Percentiles rank a stretch among this genome's conserved stretches.
phyloP scores from a whole-genome alignment of 805 yeast species.

The Pichia gijzeniarum region DNA sequence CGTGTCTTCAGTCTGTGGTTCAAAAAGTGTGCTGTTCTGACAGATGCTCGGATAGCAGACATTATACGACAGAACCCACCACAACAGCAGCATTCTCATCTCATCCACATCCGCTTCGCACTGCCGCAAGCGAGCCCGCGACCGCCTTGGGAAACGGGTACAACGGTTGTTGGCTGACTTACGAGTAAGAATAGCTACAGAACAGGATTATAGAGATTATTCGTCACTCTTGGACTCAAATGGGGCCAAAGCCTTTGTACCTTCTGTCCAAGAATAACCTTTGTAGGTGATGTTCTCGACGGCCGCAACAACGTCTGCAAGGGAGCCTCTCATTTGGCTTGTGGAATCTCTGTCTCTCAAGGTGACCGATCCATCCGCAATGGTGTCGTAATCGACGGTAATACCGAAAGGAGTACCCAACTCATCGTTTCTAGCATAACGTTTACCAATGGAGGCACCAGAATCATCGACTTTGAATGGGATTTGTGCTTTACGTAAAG shows the following conservation, averaged over 20 bases:
- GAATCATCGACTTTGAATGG: constrained; percentile 97
- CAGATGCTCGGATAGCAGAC: too few relatives aligned
- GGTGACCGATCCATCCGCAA: constrained; percentile 82
- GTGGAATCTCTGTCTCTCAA: constrained; percentile 97
- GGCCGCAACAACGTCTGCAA: constrained; percentile 63
- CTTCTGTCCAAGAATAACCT: constrained; percentile 79
- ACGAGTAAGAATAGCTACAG: too few relatives aligned
- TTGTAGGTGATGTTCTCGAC: constrained; percentile 69
- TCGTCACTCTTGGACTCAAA: constrained; percentile 65
- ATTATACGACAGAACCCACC: too few relatives aligned
- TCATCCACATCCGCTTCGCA: too few relatives aligned
- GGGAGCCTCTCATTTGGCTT: constrained; percentile 89
- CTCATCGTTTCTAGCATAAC: constrained; percentile 97
- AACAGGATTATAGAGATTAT: constrained; percentile 10
- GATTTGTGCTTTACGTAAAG: constrained; percentile 72
- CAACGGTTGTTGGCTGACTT: too few relatives aligned
- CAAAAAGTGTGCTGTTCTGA: too few relatives aligned
- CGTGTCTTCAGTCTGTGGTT: too few relatives aligned
- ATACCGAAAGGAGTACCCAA: constrained; percentile 98
- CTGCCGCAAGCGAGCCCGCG: too few relatives aligned
- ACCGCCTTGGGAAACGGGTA: too few relatives aligned
- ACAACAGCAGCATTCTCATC: too few relatives aligned
- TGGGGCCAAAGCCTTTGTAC: constrained; percentile 62
- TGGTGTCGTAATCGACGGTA: constrained; percentile 92
- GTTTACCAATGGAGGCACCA: constrained; percentile 94